Conservation (phyloP, 169 alveolate species). For the Perkinsus olseni region DNA sequence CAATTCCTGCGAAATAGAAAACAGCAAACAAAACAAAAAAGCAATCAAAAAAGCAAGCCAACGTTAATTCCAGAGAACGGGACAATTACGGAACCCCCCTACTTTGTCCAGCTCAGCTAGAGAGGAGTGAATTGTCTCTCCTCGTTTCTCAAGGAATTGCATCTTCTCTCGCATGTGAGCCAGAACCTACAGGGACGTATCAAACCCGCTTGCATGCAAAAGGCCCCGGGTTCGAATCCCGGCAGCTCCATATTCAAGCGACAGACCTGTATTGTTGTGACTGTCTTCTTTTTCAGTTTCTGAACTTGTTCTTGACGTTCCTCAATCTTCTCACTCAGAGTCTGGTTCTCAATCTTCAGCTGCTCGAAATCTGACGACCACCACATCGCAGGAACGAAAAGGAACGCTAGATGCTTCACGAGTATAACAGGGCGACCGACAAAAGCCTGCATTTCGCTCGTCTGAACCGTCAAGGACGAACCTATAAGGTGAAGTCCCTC, state of each 20-base stretch:
- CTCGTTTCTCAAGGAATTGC: slow-evolving; percentile 45
- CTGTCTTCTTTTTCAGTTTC: slow-evolving; percentile 71
- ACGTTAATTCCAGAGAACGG: too few species aligned
- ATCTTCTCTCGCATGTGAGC: slow-evolving; percentile 83
- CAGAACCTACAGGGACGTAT: background rate
- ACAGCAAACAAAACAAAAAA: too few species aligned
- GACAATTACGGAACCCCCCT: slow-evolving; percentile 42
- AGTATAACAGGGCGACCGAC: too few species aligned
- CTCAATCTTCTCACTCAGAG: slow-evolving; percentile 82
- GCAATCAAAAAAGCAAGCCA: too few species aligned
- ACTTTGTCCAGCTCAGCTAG: slow-evolving; percentile 32
- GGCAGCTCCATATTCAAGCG: background rate
- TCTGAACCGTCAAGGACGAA: background rate
- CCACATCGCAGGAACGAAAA: too few species aligned
- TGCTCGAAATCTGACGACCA: slow-evolving; percentile 72
- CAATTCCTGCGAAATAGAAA: slow-evolving; percentile 38
- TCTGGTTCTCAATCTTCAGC: slow-evolving; percentile 83
- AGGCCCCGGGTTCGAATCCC: too few species aligned
- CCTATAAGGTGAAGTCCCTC: slow-evolving; percentile 78
- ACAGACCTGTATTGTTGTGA: slow-evolving; percentile 66
- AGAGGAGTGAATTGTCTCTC: background rate
- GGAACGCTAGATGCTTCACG: too few species aligned
- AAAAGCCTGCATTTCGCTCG: too few species aligned
- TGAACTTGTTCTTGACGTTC: slow-evolving; percentile 82
- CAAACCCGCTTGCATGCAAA: background rate